Evolutionary conservation across 2,329 filamentous ascomycete genomes (phyloP).

Genomic region (Aspergillus flavus): DNA sequence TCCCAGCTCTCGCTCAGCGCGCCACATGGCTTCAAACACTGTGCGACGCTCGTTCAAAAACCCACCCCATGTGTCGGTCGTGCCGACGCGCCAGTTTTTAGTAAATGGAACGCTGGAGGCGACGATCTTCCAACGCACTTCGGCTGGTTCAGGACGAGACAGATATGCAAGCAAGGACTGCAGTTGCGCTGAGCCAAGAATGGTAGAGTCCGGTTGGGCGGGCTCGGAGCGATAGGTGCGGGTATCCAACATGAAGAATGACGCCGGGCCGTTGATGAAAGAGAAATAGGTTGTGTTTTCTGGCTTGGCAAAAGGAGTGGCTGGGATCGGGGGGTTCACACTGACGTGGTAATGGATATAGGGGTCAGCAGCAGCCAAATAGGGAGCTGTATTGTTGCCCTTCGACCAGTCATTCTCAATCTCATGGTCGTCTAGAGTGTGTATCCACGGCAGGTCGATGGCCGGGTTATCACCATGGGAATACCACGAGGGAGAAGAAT

Average conservation of each 20-base stretch:
- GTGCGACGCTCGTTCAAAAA: slow-evolving; percentile 78
- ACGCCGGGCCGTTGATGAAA: slow-evolving; percentile 86
- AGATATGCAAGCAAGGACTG: slow-evolving; percentile 79
- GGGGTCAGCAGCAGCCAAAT: slow-evolving; percentile 76
- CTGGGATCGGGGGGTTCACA: slow-evolving; percentile 72
- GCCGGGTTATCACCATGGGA: slow-evolving; percentile 65
- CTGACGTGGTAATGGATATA: slow-evolving; percentile 84
- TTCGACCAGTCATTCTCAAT: slow-evolving; percentile 89
- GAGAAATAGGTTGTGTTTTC: slow-evolving; percentile 78
- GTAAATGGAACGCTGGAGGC: slow-evolving; percentile 92
- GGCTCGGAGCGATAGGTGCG: slow-evolving; percentile 73
- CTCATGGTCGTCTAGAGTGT: slow-evolving; percentile 95
- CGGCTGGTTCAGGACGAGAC: slow-evolving; percentile 67
- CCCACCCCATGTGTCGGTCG: slow-evolving; percentile 89
- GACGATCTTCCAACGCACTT: slow-evolving; percentile 91
- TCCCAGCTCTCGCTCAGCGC: slow-evolving; percentile 69
- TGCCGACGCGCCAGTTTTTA: slow-evolving; percentile 93
- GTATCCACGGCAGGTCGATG: slow-evolving; percentile 81
- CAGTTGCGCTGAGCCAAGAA: slow-evolving; percentile 81
- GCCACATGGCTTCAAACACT: slow-evolving; percentile 92
- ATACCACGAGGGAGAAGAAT: slow-evolving; percentile 88
- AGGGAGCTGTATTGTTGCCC: slow-evolving; percentile 77
- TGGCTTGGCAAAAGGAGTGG: slow-evolving; percentile 53
- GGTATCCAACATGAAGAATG: slow-evolving; percentile 94
- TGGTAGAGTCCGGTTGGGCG: slow-evolving; percentile 67